A percentile compares a stretch with the other conserved stretches of the same genome.
These are phyloP conservation scores for Periconia sp. DNA, from an alignment of 2,329 filamentous ascomycete species.

Conservation along the genomic window DNA sequence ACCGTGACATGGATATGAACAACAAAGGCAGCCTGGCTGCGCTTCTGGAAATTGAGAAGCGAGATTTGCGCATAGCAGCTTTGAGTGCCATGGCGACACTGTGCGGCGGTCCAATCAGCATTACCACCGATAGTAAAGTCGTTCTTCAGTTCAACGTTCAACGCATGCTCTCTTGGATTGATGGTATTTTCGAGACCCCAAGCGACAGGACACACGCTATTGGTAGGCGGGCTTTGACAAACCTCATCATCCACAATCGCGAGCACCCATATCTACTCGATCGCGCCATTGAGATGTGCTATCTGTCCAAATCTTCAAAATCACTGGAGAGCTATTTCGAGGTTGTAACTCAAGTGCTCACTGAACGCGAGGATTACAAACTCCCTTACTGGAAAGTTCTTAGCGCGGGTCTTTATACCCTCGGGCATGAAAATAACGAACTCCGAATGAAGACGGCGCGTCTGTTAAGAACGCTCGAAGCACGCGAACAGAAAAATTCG, in stretches of 20 bases:
- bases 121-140: conserved; percentile 85
- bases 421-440: conserved; percentile 88
- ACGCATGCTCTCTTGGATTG: conserved; percentile 92
- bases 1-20: conserved; percentile 71
- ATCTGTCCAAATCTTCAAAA: conserved; percentile 76
- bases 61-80: conserved; percentile 84
- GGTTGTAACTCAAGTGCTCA: conserved; percentile 84
- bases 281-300: conserved; percentile 89
- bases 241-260: conserved; percentile 86
- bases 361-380: conserved; percentile 78
- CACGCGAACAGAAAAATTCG: conserved; percentile 79
- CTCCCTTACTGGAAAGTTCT: conserved; percentile 89
- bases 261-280: conserved; percentile 84
- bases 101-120: conserved; percentile 79
- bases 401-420: conserved; percentile 83
- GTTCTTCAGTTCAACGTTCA: conserved; percentile 88
- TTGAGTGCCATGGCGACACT: conserved; percentile 94
- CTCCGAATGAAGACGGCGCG: conserved; percentile 86
- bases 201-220: conserved; percentile 93
- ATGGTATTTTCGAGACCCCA: conserved; percentile 87
- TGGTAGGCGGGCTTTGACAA: conserved; percentile 83
- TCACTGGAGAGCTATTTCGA: conserved; percentile 94
- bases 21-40: conserved; percentile 80
- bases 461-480: conserved; percentile 78
- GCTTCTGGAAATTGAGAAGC: conserved; percentile 95